phyloP scores from a whole-genome alignment of 352 stramenopile species.

The Phytophthora pluvialis region DNA sequence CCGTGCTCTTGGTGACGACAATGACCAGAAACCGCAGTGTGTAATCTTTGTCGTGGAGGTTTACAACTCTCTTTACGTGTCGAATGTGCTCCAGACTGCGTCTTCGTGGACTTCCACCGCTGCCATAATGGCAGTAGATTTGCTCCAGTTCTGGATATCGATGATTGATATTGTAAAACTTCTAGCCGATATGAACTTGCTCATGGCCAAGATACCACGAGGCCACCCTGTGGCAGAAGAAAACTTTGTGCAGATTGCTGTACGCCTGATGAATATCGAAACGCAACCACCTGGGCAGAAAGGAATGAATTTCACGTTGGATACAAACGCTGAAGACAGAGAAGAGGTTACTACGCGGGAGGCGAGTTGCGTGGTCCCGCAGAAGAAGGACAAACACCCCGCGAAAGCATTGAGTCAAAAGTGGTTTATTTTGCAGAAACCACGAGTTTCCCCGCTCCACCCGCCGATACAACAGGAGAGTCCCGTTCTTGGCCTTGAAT shows the following conservation, averaged over 20 bases:
- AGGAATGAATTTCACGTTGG: no score
- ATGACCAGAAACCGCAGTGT: conserved; percentile 37
- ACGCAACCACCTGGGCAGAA: no score
- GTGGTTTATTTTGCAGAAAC: conserved; percentile 2
- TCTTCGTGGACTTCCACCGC: conserved; percentile 32
- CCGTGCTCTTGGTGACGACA: conserved; percentile 17
- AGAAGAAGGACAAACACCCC: background rate
- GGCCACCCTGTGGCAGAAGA: conserved; percentile 6
- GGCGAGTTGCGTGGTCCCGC: no score
- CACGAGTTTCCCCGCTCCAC: conserved; percentile 4
- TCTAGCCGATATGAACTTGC: conserved; percentile 8
- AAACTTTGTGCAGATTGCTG: conserved; percentile 28
- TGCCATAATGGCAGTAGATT: conserved; percentile 40
- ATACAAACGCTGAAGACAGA: no score
- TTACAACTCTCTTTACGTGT: conserved; percentile 39
- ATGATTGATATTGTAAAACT: conserved; percentile 32
- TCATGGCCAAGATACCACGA: conserved; percentile 26
- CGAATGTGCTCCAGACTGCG: conserved; percentile 46
- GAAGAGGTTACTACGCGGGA: no score
- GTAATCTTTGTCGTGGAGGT: conserved; percentile 57
- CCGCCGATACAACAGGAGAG: background rate
- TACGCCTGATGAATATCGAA: conserved; percentile 11
- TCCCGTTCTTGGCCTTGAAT: conserved; percentile 3
- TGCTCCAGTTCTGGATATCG: conserved; percentile 37
- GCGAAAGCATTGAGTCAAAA: no score